These are phyloP conservation scores for Phytophthora pluvialis DNA, from an alignment of 352 stramenopile species.

Conservation along the genomic window DNA sequence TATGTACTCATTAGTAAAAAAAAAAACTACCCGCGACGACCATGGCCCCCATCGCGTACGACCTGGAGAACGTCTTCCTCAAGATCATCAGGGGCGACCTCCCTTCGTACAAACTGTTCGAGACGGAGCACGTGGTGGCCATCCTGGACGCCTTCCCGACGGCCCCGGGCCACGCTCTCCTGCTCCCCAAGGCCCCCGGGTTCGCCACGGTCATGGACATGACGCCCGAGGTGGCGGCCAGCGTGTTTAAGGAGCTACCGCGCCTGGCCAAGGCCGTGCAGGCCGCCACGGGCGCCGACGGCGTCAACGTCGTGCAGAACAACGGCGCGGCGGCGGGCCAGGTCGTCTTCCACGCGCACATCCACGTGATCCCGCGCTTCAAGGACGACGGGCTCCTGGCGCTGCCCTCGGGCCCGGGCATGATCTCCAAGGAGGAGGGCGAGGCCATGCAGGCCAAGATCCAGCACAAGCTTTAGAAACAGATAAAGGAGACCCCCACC, in stretches of 20 bases:
- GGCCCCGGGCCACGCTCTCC: conserved; percentile 67
- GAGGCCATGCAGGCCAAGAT: conserved; percentile 74
- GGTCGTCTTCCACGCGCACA: conserved; percentile 80
- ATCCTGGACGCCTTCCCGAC: conserved; percentile 85
- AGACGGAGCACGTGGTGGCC: conserved; percentile 85
- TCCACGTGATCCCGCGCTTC: conserved; percentile 85
- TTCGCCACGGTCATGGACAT: conserved; percentile 79
- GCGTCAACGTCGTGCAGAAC: conserved; percentile 88
- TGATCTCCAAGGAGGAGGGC: conserved; percentile 74
- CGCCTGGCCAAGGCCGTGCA: conserved; percentile 79
- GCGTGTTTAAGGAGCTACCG: conserved; percentile 77
- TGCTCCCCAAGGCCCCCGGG: conserved; percentile 71
- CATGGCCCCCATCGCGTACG: conserved; percentile 63
- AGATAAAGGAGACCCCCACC: too few species aligned
- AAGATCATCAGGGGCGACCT: conserved; percentile 86
- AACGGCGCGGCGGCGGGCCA: conserved; percentile 72
- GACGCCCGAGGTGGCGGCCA: conserved; percentile 70
- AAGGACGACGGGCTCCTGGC: conserved; percentile 62
- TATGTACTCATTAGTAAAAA: too few species aligned
- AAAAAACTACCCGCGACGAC: not conserved
- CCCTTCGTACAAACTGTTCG: conserved; percentile 85
- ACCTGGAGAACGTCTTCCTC: conserved; percentile 79
- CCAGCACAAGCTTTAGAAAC: conserved; percentile 60
- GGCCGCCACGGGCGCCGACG: conserved; percentile 66
- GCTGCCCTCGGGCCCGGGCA: conserved; percentile 54